Evolutionary conservation across 148 eudicot genomes (phyloP), one percentile per base, ranked within the genome.

Genomic region (Pouteria glomerata): DNA sequence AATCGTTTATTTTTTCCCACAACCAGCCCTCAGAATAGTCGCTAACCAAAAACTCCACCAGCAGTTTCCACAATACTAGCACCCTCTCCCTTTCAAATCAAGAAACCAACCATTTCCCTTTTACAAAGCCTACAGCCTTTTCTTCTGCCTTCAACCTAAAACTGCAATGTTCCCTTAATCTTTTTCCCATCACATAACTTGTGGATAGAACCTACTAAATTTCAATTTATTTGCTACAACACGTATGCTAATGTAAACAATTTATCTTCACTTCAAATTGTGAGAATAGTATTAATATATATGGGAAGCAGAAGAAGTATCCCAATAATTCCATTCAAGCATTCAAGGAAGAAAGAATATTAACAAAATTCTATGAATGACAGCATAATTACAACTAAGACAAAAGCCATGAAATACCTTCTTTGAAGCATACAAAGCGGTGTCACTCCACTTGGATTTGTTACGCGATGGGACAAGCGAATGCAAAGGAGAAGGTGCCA

Each of bases 401-500:
- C 41, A 24, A 37, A 37, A 83, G 34, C 63, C 45, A 68, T 37
- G 30, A 70, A 44, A 30, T 85, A 95, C 97, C 99, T 95, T 95
- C 76, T 90, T 91, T 73, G 87, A 78, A 33, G 74, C 76, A 78
- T 77, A 90, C 3, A 89, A 70, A 34, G 74, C 84, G 60, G 88
- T 89, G 77, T 91, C 97, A 63, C 83, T 85, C 99, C 99, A 95
- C 68, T 83, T 93, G 39, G 88, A 84, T 19, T 90, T 90, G 41
- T 78, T 78, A 76, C 74, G 74, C 4, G 83, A 82, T 4, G 83
- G 74, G 18, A 73, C 78, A 60, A 56, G 39, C 1, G 88, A 78
- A 65, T 79, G 78, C 47, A 72, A 76, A 73, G 97, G 78, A 50
- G 86, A 83, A 74, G 74, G 77, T 53, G 61, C 75, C 31, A 75